Evolutionary conservation across 2,329 filamentous ascomycete species (phyloP).

Genomic region (Cordyceps javanica): DNA sequence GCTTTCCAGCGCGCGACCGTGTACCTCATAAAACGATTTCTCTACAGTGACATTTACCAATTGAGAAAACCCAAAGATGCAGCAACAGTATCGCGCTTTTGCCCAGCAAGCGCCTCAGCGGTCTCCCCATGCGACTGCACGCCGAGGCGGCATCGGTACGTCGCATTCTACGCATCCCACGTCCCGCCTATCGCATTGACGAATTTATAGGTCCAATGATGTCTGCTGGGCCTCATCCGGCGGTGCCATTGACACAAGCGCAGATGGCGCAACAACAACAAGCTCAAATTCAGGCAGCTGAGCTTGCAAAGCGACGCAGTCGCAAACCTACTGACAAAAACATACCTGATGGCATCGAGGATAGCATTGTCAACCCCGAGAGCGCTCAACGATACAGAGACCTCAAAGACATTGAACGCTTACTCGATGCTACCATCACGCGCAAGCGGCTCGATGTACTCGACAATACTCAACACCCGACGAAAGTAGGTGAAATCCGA

Average conservation of each 20-base stretch:
- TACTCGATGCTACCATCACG: constrained; percentile 87
- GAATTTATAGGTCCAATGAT: constrained; percentile 46
- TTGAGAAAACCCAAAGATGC: constrained; percentile 35
- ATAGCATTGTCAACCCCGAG: constrained; percentile 69
- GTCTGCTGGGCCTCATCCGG: constrained; percentile 45
- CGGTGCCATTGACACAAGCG: constrained; percentile 46
- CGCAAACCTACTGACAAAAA: constrained; percentile 93
- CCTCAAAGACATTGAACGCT: constrained; percentile 79
- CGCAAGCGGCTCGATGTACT: constrained; percentile 88
- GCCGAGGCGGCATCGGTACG: constrained; percentile 49
- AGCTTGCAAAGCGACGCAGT: constrained; percentile 71
- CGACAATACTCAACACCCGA: constrained; percentile 68
- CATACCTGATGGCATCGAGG: constrained; percentile 83
- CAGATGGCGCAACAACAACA: constrained; percentile 48
- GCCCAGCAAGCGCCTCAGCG: constrained; percentile 45
- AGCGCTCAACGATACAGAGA: constrained; percentile 76
- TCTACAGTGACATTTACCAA: background rate
- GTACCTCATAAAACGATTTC: background rate
- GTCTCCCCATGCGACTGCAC: constrained; percentile 41
- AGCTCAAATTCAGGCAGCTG: constrained; percentile 47
- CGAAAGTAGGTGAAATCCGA: constrained; percentile 47
- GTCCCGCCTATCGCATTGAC: constrained; percentile 12
- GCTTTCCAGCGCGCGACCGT: background rate
- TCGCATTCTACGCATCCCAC: constrained; percentile 9
- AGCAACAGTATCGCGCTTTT: constrained; percentile 47